Base-by-base conservation (phyloP, 352 stramenopile species). In the Phytopythium kandeliae region DNA sequence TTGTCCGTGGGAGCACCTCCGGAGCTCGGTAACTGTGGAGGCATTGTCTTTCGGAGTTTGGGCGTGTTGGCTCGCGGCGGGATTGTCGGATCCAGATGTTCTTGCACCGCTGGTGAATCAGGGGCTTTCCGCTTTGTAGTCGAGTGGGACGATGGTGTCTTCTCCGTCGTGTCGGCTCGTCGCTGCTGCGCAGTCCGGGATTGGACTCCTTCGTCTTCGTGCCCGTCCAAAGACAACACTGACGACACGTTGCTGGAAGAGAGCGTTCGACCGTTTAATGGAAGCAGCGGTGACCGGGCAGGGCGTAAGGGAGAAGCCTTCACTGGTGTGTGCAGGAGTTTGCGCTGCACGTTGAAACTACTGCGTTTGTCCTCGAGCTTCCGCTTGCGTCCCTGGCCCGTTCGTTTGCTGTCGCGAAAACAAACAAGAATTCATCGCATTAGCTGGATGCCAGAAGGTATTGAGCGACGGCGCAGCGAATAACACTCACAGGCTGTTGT, bases 301-400 rank as follows among this genome's bases (percentile, higher is more conserved):
- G 63, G 53, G 4, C 48, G 54, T 12, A 48, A 54, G 10, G 41
- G 16, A 38, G 54, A 36, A 9, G 58, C 51, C 38, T 88, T 90
- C 3, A 86, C 62, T n/a, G 77, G 80, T 1, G 80, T 89, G 24
- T 89, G 77, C 45, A 91, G 54, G 22, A 91, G 55, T 60, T 89
- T 91, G 11, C 80, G 73, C 57, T 91, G 80, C 4, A 89, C 77
- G 22, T 64, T 68, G 21, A 53, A 57, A 17, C 48, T 30, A 3
- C 17, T 43, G 26, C 53, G 47, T 28, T 69, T 69, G 3, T 80
- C 74, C 2, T 88, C 71, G 15, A 71, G 41, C 64, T 86, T 87
- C 25, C 77, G 69, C 40, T 83, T 81, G 19, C 75, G 65, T 46
- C 63, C 57, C 12, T 83, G 63, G 35, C 69, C 76, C 51, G 86